Base-by-base conservation (phyloP, 2,329 filamentous ascomycete species). In the Claviceps purpurea region DNA sequence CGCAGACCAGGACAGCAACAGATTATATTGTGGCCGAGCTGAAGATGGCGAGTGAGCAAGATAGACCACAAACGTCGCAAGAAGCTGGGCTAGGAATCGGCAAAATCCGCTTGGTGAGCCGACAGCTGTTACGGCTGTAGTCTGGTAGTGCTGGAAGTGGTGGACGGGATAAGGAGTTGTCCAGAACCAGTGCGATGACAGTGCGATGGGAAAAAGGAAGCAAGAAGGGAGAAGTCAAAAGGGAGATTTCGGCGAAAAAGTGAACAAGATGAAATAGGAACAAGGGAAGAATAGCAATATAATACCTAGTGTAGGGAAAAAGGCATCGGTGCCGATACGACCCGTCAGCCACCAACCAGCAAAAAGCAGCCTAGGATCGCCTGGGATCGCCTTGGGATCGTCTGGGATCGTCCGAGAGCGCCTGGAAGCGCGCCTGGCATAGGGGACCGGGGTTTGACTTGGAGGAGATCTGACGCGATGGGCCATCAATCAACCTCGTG, bases 401-500 rank as follows among this genome's bases (percentile, higher is more conserved):
- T 34, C 30, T 34, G 30, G 30, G 30, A 34, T 34, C 30, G 30
- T 34, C 30, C 30, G 10, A 34, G 30, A 34, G 30, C 30, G 10
- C 30, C 30, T 34, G 30, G 30, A 34, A 34, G 30, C 30, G 10
- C 40, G 55, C 43, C 55, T 53, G 30, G 53, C 42, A 49, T 49
- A 30, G 51, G 30, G 43, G 54, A 56, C 56, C 46, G 53, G 55
- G 58, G 50, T 50, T 24, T 53, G 53, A 53, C 13, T 50, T 44
- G 57, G 57, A 61, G 50, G 58, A 66, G 64, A 66, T 66, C 64
- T 66, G 62, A 62, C 58, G 58, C 58, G 62, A 63, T 62, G 58
- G 58, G 47, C 49, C 49, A 58, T 50, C 46, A 34, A 34, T 34
- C 30, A 34, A 60, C 63, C 62, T 64, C 64, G 64, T 65, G 64